Evolutionary conservation across 2,329 filamentous ascomycete genomes (phyloP).

Genomic region (Biscogniauxia marginata): DNA sequence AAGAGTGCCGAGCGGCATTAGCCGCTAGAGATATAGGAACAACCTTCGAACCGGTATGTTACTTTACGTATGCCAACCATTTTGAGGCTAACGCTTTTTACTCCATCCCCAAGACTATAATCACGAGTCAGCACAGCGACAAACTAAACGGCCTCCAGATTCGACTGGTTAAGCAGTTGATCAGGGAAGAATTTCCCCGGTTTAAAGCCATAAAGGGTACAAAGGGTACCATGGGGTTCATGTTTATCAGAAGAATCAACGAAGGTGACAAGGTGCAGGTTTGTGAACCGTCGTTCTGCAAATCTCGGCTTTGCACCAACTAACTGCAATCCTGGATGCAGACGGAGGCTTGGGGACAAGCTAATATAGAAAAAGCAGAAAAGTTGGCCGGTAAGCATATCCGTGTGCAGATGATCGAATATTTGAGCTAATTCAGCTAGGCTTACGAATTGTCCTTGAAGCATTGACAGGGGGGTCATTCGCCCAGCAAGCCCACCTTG

Average conservation of each 20-base stretch:
- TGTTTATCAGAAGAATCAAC: conserved; percentile 1
- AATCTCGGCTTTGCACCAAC: background rate
- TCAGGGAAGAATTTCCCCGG: conserved; percentile 20
- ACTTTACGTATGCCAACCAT: background rate
- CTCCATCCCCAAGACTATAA: conserved; percentile 11
- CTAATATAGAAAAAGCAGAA: background rate
- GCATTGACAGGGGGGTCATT: conserved; percentile 33
- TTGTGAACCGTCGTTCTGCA: background rate
- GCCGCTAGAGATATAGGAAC: background rate
- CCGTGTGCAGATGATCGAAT: background rate
- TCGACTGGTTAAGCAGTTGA: conserved; percentile 27
- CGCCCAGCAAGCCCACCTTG: conserved; percentile 12
- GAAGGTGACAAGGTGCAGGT: conserved; percentile 1
- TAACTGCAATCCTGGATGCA: background rate
- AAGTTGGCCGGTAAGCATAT: background rate
- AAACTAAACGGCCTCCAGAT: conserved; percentile 28
- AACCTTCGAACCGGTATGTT: background rate
- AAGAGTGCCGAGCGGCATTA: background rate
- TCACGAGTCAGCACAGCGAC: conserved; percentile 22
- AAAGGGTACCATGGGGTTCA: conserved; percentile 16
- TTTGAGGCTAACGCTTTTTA: conserved; percentile 3
- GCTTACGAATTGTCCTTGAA: conserved; percentile 34
- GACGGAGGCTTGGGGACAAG: background rate
- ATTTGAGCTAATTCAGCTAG: conserved; percentile 12
- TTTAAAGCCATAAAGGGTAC: conserved; percentile 10